These are phyloP conservation scores for Cetraspora pellucida DNA, from an alignment of 192 early-diverging fungal genomes.

Conservation along the genomic window DNA sequence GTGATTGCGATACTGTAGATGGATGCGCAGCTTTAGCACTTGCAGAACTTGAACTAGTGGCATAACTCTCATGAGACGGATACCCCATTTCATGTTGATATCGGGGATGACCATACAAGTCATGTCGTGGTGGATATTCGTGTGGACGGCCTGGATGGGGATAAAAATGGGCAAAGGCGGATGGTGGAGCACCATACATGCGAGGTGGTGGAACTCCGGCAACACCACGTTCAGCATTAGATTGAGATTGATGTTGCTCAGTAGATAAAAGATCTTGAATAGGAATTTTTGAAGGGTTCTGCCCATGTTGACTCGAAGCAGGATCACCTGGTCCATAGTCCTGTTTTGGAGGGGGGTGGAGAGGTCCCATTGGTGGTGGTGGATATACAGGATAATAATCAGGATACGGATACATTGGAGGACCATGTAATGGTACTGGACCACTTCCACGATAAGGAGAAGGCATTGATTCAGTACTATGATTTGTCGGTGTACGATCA, in stretches of 20 bases:
- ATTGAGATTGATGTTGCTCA: no score
- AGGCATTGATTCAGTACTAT: background rate
- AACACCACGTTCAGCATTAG: background rate
- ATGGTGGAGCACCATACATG: background rate
- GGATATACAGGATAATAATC: background rate
- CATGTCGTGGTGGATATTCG: background rate
- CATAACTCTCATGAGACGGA: background rate
- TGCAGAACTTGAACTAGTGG: background rate
- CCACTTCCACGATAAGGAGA: background rate
- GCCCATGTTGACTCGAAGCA: background rate
- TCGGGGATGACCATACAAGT: background rate
- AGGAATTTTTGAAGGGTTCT: background rate
- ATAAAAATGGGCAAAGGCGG: background rate
- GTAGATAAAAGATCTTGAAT: background rate
- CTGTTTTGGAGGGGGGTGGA: background rate
- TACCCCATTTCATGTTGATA: background rate
- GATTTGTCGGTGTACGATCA: background rate
- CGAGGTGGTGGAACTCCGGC: background rate
- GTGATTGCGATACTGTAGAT: background rate
- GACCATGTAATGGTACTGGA: background rate
- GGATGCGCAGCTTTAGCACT: background rate
- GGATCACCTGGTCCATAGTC: background rate
- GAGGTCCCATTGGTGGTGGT: background rate
- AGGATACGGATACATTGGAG: conserved; percentile 14
- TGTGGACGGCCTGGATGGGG: background rate